Evolutionary conservation across 768 basidiomycete genomes (phyloP).

Genomic region (Fibroporia radiculosa): DNA sequence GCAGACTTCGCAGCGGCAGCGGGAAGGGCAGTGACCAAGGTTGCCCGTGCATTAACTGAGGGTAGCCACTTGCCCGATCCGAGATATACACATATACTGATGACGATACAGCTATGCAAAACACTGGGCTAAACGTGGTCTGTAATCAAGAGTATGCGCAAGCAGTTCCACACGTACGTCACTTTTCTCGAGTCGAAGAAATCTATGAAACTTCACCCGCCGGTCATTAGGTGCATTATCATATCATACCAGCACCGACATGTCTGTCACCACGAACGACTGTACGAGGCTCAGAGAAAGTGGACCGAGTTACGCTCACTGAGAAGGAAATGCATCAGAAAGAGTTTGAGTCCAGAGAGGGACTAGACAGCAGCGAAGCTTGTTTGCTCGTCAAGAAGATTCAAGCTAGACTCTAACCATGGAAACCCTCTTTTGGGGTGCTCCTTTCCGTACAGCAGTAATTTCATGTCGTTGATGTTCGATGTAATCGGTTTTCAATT

Average conservation of each 20-base stretch:
- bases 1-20: conserved; percentile 48
- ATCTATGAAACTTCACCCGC: background rate
- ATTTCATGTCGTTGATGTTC: background rate
- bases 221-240: conserved; percentile 69
- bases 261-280: conserved; percentile 1
- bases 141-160: conserved; percentile 82
- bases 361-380: conserved; percentile 57
- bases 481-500: background rate
- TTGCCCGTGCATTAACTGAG: conserved; percentile 54
- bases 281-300: background rate
- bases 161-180: conserved; percentile 64
- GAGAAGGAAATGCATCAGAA: conserved; percentile 48
- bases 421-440: background rate
- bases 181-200: background rate
- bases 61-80: conserved; percentile 29
- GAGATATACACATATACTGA: background rate
- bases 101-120: conserved; percentile 39
- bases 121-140: conserved; percentile 67
- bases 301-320: conserved; percentile 26
- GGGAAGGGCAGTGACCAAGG: conserved; percentile 51
- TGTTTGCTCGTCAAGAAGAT: conserved; percentile 36
- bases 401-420: conserved; percentile 18
- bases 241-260: conserved; percentile 63
- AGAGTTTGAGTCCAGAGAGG: conserved; percentile 50
- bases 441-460: background rate